These are phyloP conservation scores for Erythrobasidium hasegawianum DNA, from an alignment of 1,284 basidiomycete species.

Conservation along the genomic window DNA sequence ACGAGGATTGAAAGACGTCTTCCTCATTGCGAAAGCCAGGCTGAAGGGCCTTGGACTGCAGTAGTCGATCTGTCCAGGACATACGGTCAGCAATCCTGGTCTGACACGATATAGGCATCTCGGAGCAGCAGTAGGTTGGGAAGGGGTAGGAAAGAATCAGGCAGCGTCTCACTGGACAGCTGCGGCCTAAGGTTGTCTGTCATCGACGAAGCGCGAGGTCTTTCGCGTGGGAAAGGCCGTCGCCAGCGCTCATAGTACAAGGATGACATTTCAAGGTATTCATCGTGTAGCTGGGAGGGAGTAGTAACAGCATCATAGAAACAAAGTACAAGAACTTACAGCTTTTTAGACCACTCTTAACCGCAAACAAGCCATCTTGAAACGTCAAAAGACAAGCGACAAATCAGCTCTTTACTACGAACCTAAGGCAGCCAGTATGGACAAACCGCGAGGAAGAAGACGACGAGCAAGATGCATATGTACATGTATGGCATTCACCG, in stretches of 20 bases:
- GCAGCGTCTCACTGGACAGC: conserved; percentile 10
- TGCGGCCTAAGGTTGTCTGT: conserved; percentile 34
- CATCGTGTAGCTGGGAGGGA: conserved; percentile 15
- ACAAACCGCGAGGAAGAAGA: no score
- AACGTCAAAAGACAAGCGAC: not conserved
- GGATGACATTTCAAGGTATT: conserved; percentile 31
- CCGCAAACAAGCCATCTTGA: not conserved
- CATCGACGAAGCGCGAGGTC: conserved; percentile 26
- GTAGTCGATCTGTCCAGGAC: not conserved
- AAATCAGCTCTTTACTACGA: not conserved
- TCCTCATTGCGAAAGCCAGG: conserved; percentile 27
- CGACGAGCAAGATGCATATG: not conserved
- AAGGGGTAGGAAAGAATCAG: conserved; percentile 10
- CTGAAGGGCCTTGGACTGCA: conserved; percentile 18
- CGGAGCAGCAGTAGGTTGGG: not conserved
- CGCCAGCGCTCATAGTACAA: conserved; percentile 35
- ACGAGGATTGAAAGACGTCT: conserved; percentile 22
- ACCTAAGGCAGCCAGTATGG: not conserved
- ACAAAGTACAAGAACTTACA: no score
- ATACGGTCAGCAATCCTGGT: not conserved
- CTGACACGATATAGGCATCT: not conserved
- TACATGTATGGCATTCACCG: not conserved
- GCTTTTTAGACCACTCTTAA: no score
- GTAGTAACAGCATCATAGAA: not conserved
- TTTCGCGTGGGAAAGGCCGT: not conserved